A percentile compares a stretch with the other conserved stretches of the same genome.
phyloP scores from a whole-genome alignment of 176 grass and related monocot species.

The Musa acuminata region DNA sequence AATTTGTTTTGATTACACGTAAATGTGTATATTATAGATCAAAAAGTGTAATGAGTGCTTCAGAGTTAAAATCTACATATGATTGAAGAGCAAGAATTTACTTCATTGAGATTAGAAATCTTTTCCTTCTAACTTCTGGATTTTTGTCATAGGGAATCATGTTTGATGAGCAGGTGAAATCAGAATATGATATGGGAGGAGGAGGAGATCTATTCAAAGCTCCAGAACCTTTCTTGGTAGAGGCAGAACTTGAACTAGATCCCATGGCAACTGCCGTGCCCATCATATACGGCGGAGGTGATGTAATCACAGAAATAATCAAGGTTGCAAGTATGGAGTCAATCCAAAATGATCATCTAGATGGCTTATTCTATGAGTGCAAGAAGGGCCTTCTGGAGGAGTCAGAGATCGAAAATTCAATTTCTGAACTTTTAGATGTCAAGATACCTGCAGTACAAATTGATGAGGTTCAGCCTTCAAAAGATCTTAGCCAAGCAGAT shows the following conservation, averaged over 20 bases:
- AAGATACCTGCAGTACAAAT: slow-evolving; percentile 35
- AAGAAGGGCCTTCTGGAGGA: slow-evolving; percentile 81
- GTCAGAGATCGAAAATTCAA: slow-evolving; percentile 67
- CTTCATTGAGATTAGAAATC: background rate
- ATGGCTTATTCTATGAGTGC: slow-evolving; percentile 57
- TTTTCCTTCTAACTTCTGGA: background rate
- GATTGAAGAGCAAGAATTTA: no score
- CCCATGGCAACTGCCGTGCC: slow-evolving; percentile 56
- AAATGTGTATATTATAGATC: no score
- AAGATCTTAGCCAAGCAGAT: slow-evolving; percentile 27
- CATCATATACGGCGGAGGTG: slow-evolving; percentile 43
- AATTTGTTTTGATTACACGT: no score
- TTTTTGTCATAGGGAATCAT: slow-evolving; percentile 40
- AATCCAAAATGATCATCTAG: slow-evolving; percentile 59
- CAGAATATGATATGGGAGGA: slow-evolving; percentile 74
- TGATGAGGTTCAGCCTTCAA: slow-evolving; percentile 33
- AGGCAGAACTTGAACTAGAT: slow-evolving; percentile 46
- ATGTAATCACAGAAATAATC: slow-evolving; percentile 45
- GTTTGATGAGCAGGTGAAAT: slow-evolving; percentile 41
- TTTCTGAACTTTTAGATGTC: slow-evolving; percentile 65
- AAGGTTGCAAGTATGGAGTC: slow-evolving; percentile 31
- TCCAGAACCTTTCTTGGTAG: slow-evolving; percentile 65
- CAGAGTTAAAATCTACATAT: no score
- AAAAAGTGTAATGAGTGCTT: no score
- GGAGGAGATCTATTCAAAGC: slow-evolving; percentile 91